Evolutionary conservation across 2,329 filamentous ascomycete species (phyloP).

Genomic region (Botrytis deweyae): DNA sequence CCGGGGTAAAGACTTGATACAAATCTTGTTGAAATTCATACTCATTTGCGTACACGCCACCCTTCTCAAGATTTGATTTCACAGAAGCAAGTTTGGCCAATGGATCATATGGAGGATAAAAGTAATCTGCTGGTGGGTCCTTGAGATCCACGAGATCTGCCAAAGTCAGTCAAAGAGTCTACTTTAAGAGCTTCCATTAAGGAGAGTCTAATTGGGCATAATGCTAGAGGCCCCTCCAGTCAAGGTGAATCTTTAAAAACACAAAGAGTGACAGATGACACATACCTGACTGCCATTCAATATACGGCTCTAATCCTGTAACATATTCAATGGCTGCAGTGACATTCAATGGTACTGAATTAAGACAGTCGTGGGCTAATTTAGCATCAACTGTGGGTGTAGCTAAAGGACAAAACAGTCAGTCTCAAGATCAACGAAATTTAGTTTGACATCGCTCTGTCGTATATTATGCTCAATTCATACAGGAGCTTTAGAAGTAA

Average conservation of each 20-base stretch:
- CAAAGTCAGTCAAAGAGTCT: slow-evolving; percentile 12
- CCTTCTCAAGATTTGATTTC: slow-evolving; percentile 42
- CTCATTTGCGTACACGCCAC: slow-evolving; percentile 49
- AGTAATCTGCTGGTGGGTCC: slow-evolving; percentile 52
- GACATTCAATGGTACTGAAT: slow-evolving; percentile 36
- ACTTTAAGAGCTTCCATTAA: background rate
- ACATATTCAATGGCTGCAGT: slow-evolving; percentile 33
- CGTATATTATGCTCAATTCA: background rate
- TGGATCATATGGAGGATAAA: slow-evolving; percentile 50
- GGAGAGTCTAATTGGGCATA: background rate
- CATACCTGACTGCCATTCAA: slow-evolving; percentile 38
- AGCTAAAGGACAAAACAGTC: slow-evolving; percentile 26
- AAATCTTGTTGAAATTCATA: slow-evolving; percentile 57
- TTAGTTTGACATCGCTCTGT: background rate
- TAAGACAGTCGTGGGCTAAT: slow-evolving; percentile 37
- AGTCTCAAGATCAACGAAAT: background rate
- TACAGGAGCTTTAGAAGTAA: too few relatives aligned
- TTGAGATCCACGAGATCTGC: slow-evolving; percentile 43
- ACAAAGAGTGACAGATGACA: background rate
- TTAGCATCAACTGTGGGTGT: slow-evolving; percentile 35
- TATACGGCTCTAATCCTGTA: slow-evolving; percentile 34
- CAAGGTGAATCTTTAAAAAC: background rate
- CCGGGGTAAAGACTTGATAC: slow-evolving; percentile 50
- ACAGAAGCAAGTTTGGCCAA: slow-evolving; percentile 48
- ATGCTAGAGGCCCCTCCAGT: background rate